Conservation (phyloP, 2,329 filamentous ascomycete species). For the Ceratocystis papillata region DNA sequence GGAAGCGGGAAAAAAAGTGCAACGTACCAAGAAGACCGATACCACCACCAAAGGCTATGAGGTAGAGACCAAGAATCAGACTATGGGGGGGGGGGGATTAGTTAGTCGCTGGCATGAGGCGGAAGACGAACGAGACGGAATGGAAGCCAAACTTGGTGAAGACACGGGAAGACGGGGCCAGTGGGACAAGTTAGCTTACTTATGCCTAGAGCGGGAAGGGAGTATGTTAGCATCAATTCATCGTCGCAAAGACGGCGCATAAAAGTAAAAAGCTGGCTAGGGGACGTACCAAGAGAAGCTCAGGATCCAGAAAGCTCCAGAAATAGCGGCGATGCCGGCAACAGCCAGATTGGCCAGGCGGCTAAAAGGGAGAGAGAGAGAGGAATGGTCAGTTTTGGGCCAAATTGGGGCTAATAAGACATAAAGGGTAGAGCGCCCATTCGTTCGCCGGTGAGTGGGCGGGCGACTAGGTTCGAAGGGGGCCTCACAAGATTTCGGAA, state of each 20-base stretch:
- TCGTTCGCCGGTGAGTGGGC: no score
- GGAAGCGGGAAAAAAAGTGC: conserved; percentile 30
- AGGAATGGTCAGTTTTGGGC: not conserved
- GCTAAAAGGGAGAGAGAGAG: conserved; percentile 40
- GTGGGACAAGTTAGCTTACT: conserved; percentile 2
- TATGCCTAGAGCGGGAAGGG: conserved; percentile 13
- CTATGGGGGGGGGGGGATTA: not conserved
- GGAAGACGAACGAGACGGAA: not conserved
- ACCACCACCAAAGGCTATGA: conserved; percentile 79
- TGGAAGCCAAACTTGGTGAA: not conserved
- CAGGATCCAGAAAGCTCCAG: conserved; percentile 67
- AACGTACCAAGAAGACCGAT: conserved; percentile 53
- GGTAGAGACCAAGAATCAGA: conserved; percentile 65
- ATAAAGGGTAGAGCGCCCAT: no score
- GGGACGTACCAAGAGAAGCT: conserved; percentile 45
- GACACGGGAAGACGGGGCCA: no score
- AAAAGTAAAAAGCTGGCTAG: no score
- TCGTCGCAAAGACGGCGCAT: no score
- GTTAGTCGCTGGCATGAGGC: not conserved
- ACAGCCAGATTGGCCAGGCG: conserved; percentile 89
- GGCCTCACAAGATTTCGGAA: conserved; percentile 77
- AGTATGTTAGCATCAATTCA: not conserved
- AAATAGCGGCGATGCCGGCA: conserved; percentile 76
- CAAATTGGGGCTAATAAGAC: no score
- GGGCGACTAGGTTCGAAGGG: not conserved